phyloP scores from a whole-genome alignment of 768 basidiomycete species.

The Udeniomyces megalosporus region DNA sequence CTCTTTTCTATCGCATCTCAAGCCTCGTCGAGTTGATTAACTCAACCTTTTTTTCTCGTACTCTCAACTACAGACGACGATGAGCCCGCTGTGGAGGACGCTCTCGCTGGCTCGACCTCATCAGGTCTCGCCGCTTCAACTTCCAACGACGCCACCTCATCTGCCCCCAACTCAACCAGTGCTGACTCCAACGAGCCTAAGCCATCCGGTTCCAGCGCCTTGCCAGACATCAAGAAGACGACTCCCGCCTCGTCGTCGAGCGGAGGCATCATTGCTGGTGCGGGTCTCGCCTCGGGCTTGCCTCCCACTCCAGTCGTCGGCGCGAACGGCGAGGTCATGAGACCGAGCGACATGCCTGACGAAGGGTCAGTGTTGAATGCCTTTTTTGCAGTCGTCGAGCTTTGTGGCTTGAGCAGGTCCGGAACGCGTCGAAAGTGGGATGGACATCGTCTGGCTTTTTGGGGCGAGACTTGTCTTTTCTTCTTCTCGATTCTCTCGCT shows the following conservation, averaged over 20 bases:
- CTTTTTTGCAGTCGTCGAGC: background rate
- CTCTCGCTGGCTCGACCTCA: background rate
- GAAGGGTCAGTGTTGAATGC: conserved; percentile 10
- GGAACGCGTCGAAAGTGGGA: background rate
- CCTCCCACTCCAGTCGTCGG: too few relatives aligned
- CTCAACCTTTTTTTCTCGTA: too few relatives aligned
- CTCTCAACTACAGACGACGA: conserved; percentile 9
- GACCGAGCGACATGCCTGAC: conserved; percentile 15
- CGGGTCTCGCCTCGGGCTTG: background rate
- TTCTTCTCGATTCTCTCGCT: background rate
- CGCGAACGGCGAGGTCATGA: background rate
- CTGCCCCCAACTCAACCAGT: background rate
- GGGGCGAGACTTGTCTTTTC: background rate
- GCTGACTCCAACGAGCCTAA: background rate
- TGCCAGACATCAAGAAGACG: background rate
- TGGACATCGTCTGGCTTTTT: background rate
- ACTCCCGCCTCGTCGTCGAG: background rate
- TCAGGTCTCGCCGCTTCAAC: background rate
- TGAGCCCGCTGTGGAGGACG: conserved; percentile 1
- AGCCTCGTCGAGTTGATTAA: too few relatives aligned
- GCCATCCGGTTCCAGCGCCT: background rate
- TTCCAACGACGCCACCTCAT: background rate
- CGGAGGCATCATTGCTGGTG: background rate
- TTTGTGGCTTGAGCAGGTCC: background rate
- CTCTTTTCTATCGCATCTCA: background rate